Evolutionary conservation across 75 land plant genomes (phyloP).

Genomic region (Cryptomeria japonica): DNA sequence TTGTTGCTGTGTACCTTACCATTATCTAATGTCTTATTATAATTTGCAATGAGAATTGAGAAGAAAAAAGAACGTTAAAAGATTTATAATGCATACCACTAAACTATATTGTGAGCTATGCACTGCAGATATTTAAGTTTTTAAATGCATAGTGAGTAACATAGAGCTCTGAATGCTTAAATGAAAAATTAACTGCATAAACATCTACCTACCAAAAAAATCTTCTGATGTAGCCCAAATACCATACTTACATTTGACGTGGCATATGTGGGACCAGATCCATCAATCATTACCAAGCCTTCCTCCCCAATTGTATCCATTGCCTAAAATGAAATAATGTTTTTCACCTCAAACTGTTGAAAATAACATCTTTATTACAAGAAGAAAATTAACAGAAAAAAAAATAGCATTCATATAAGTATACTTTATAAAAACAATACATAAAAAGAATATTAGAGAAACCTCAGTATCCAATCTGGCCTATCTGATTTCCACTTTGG

Average conservation of each 20-base stretch:
- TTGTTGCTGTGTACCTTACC: too few species aligned
- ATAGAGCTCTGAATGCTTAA: neutral
- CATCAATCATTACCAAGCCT: constrained; percentile 73
- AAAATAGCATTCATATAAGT: neutral
- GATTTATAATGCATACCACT: neutral
- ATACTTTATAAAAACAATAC: neutral
- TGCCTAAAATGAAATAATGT: constrained; percentile 44
- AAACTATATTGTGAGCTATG: neutral
- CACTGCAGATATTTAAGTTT: neutral
- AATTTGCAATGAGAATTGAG: too few species aligned
- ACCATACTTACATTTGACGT: constrained; percentile 64
- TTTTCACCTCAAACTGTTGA: neutral
- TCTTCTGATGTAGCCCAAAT: neutral
- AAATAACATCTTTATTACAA: neutral
- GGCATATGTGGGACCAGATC: constrained; percentile 95
- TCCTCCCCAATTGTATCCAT: constrained; percentile 69
- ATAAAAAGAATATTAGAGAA: neutral
- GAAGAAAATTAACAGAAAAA: too few species aligned
- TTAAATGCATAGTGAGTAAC: neutral
- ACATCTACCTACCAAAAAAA: neutral
- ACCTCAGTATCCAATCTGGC: neutral
- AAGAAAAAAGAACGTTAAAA: too few species aligned
- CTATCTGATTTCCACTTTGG: neutral
- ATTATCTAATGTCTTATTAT: too few species aligned
- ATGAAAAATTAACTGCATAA: neutral